These are phyloP conservation scores for Chrysoporthe austroafricana DNA, from an alignment of 2,329 filamentous ascomycete species.

Conservation along the genomic window DNA sequence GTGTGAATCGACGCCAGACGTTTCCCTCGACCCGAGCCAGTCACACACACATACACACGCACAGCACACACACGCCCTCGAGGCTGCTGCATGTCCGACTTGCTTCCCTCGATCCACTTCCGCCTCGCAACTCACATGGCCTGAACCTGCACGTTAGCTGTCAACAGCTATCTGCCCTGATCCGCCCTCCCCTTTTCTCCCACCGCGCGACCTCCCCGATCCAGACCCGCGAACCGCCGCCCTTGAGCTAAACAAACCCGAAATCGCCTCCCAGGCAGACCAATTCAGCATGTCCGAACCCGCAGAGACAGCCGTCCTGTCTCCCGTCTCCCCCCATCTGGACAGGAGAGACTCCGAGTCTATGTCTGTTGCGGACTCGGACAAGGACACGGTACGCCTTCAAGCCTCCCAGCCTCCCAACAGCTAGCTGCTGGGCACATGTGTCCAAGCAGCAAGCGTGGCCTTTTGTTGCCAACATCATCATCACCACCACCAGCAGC, in stretches of 20 bases:
- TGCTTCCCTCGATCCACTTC: conserved; percentile 10
- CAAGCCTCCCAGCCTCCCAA: conserved; percentile 5
- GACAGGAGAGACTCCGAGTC: conserved; percentile 30
- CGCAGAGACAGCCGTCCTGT: conserved; percentile 34
- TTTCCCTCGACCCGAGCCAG: background rate
- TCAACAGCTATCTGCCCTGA: conserved; percentile 21
- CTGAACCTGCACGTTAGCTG: conserved; percentile 25
- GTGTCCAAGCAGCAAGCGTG: background rate
- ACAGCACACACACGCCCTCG: background rate
- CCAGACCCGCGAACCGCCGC: background rate
- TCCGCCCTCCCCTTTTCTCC: conserved; percentile 4
- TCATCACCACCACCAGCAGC: no score
- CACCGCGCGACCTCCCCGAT: conserved; percentile 1
- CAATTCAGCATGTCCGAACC: conserved; percentile 36
- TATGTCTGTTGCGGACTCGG: conserved; percentile 39
- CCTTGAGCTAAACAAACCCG: background rate
- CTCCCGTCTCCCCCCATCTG: conserved; percentile 29
- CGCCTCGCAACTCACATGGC: conserved; percentile 20
- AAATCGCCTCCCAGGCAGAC: conserved; percentile 2
- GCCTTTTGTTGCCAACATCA: conserved; percentile 7
- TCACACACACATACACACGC: background rate
- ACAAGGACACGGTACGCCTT: conserved; percentile 44
- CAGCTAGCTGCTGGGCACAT: background rate
- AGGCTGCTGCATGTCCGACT: conserved; percentile 6
- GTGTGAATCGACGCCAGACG: background rate